phyloP scores from a whole-genome alignment of 1,284 basidiomycete species.

The Takashimella tepidaria region DNA sequence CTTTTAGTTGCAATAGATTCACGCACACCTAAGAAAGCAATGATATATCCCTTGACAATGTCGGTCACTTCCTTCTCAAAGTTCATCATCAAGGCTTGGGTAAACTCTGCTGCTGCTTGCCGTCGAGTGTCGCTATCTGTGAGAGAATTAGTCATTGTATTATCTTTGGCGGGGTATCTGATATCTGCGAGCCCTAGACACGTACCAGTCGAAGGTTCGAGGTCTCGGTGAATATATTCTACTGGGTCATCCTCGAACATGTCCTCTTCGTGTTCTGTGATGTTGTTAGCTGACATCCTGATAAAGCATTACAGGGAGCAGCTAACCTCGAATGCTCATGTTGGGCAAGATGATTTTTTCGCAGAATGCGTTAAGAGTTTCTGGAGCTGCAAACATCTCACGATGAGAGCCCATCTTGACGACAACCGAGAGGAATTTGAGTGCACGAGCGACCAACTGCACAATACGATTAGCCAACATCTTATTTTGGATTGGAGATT shows the following conservation, averaged over 20 bases:
- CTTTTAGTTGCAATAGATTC: background rate
- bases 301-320: background rate
- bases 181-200: no score
- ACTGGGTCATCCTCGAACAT: slow-evolving; percentile 97
- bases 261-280: slow-evolving; percentile 75
- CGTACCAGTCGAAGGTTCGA: slow-evolving; percentile 52
- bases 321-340: slow-evolving; percentile 65
- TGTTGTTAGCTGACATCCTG: slow-evolving; percentile 9
- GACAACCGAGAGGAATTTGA: slow-evolving; percentile 86
- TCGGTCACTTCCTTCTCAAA: slow-evolving; percentile 78
- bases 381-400: slow-evolving; percentile 56
- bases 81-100: slow-evolving; percentile 76
- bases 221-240: slow-evolving; percentile 87
- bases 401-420: slow-evolving; percentile 79
- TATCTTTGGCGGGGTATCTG: no score
- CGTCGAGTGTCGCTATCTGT: slow-evolving; percentile 66
- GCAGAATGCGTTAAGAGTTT: slow-evolving; percentile 76
- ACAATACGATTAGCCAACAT: no score
- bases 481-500: no score
- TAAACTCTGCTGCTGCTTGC: slow-evolving; percentile 87
- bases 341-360: slow-evolving; percentile 92
- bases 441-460: slow-evolving; percentile 85
- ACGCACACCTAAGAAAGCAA: slow-evolving; percentile 63
- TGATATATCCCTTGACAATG: slow-evolving; percentile 79
- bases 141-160: background rate